These are phyloP conservation scores for Penicillium cataractarum DNA, from an alignment of 495 filamentous ascomycete genomes.

Conservation along the genomic window DNA sequence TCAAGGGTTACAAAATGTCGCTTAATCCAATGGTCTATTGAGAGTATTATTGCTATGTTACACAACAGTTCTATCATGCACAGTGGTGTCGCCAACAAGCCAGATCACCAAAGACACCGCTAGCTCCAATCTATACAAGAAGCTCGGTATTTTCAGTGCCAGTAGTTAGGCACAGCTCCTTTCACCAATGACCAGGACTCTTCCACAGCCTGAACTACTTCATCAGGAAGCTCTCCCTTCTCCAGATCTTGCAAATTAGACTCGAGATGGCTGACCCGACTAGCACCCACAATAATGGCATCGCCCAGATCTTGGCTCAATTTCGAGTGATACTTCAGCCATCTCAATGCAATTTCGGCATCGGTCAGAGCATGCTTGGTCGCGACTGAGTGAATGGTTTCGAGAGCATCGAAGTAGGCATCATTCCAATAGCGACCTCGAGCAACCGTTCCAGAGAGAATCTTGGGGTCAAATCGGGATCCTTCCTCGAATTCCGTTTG, in stretches of 20 bases:
- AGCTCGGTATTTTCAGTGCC: constrained; percentile 14
- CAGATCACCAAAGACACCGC: too few relatives aligned
- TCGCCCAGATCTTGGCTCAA: constrained; percentile 36
- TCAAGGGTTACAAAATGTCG: background rate
- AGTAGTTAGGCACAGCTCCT: constrained; percentile 19
- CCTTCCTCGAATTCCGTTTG: constrained; percentile 41
- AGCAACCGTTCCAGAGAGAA: constrained; percentile 42
- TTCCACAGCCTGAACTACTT: constrained; percentile 27
- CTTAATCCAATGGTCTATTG: too few relatives aligned
- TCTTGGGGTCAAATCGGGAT: constrained; percentile 41
- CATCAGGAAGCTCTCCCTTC: constrained; percentile 35
- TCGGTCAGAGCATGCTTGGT: constrained; percentile 32
- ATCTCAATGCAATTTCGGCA: constrained; percentile 44
- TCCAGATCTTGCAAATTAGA: constrained; percentile 41
- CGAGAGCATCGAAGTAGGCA: constrained; percentile 47
- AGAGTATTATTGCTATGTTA: background rate
- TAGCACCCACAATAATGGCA: constrained; percentile 48
- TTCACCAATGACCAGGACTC: constrained; percentile 17
- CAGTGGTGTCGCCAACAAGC: background rate
- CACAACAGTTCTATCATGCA: background rate
- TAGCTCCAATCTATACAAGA: too few relatives aligned
- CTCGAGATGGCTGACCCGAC: constrained; percentile 37
- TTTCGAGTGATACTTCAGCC: constrained; percentile 40
- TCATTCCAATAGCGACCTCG: constrained; percentile 51
- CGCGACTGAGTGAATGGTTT: constrained; percentile 30